phyloP scores from a whole-genome alignment of 2,329 filamentous ascomycete species.

The Ascosphaera apis region DNA sequence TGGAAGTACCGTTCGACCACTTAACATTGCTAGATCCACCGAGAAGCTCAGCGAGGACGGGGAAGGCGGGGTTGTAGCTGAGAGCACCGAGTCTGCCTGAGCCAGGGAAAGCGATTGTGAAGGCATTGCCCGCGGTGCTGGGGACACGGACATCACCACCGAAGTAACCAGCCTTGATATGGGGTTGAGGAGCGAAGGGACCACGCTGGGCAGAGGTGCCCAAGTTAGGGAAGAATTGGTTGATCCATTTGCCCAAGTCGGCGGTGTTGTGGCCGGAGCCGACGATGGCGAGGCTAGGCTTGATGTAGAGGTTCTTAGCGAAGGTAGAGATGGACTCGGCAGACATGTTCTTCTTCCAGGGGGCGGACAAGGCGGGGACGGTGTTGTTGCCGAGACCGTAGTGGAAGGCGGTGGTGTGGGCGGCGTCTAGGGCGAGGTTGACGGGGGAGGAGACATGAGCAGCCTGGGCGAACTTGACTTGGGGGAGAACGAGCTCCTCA shows the following conservation, averaged over 20 bases:
- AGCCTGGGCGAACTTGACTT: constrained; percentile 58
- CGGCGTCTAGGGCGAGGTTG: constrained; percentile 62
- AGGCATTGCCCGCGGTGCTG: constrained; percentile 51
- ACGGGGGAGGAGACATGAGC: constrained; percentile 38
- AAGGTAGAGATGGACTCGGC: constrained; percentile 53
- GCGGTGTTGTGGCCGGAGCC: constrained; percentile 63
- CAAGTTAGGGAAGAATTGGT: constrained; percentile 67
- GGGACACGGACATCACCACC: constrained; percentile 84
- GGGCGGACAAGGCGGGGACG: constrained; percentile 46
- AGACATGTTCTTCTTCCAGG: constrained; percentile 59
- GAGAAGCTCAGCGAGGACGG: constrained; percentile 69
- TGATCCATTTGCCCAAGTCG: constrained; percentile 69
- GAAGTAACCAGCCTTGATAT: constrained; percentile 43
- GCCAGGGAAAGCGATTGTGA: constrained; percentile 83
- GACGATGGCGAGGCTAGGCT: constrained; percentile 76
- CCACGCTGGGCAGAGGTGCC: constrained; percentile 27
- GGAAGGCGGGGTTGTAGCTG: constrained; percentile 70
- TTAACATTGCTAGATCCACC: constrained; percentile 84
- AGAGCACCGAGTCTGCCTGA: constrained; percentile 49
- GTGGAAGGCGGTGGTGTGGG: constrained; percentile 77
- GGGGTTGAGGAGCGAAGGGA: constrained; percentile 21
- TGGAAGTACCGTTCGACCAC: constrained; percentile 82
- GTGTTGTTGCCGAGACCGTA: constrained; percentile 64
- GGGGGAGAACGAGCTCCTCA: constrained; percentile 60
- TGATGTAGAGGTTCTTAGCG: constrained; percentile 58